phyloP scores from a whole-genome alignment of 805 yeast species.

The Ogataea thermomethanolica region DNA sequence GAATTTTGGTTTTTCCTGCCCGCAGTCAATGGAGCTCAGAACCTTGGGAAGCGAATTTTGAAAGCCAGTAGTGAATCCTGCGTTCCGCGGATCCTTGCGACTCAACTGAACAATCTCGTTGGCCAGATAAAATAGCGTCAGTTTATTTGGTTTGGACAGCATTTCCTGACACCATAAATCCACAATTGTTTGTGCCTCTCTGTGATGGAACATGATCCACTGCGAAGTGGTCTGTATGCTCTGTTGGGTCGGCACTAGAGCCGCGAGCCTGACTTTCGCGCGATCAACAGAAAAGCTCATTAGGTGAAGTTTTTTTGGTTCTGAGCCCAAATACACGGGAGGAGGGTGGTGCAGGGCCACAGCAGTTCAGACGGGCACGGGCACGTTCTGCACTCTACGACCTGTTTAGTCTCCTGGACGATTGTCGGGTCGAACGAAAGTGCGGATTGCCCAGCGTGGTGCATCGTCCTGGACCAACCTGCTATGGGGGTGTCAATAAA shows the following conservation, averaged over 20 bases:
- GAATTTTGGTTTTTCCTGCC: conserved; percentile 36
- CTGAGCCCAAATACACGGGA: conserved; percentile 1
- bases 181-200: conserved; percentile 53
- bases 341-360: background rate
- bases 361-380: no score
- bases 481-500: background rate
- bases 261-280: conserved; percentile 44
- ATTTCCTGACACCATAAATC: conserved; percentile 43
- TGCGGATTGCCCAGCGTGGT: background rate
- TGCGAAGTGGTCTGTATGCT: conserved; percentile 72
- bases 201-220: conserved; percentile 65
- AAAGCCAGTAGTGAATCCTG: conserved; percentile 58
- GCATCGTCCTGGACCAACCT: background rate
- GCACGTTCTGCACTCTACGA: no score
- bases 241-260: conserved; percentile 60
- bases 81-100: conserved; percentile 51
- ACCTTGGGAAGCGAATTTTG: conserved; percentile 44
- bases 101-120: conserved; percentile 84
- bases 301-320: conserved; percentile 5
- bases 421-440: no score
- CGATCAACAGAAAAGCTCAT: conserved; percentile 52
- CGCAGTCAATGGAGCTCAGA: conserved; percentile 32
- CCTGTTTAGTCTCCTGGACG: no score
- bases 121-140: conserved; percentile 64
- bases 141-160: conserved; percentile 32